Base-by-base conservation (phyloP, 129 eudicot genomes). In the Arctium lappa region DNA sequence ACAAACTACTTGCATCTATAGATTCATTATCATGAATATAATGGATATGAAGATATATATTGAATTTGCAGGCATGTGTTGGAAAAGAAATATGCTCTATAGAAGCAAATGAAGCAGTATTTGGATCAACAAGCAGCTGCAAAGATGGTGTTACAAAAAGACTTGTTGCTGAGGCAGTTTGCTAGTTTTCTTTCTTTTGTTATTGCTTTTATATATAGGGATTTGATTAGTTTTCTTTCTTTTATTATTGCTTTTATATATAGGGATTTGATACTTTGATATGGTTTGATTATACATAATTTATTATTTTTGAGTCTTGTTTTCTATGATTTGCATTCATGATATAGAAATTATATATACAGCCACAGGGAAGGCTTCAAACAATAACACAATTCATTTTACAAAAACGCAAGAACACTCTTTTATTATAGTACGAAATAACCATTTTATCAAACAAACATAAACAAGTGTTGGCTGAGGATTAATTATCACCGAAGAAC, bases 71-170 rank as follows among this genome's bases (percentile, higher is more conserved):
- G 75, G 75, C 18, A 1, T 72, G 75, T 72, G 13, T 72, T 72
- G 75, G 75, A 72, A 72, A 72, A 72, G 75, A 72, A 72, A 18
- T 13, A 72, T 72, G 75, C 42, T 34, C 75, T 38, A 72, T 72
- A 33, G 75, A 72, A 72, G 75, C 75, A 72, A 72, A 6, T 72
- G 75, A 72, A 72, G 48, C 46, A 72, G 75, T 72, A 36, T 11
- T 72, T 72, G 75, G 75, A 72, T 72, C 13, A 6, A 72, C 31
- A 40, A 72, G 42, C 42, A 34, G 75, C 8, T 60, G 27, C 13
- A 40, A 36, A 13, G 12, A 16, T 72, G 48, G 75, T 36, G 29
- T 72, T 72, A 11, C 29, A 31, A 36, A 72, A 40, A 72, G 75
- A 72, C 42, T 72, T 33, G 75, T 72, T 36, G 75, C 42, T 13